Base-by-base conservation (phyloP, 495 filamentous ascomycete genomes). In the Tuber microsphaerosporum region DNA sequence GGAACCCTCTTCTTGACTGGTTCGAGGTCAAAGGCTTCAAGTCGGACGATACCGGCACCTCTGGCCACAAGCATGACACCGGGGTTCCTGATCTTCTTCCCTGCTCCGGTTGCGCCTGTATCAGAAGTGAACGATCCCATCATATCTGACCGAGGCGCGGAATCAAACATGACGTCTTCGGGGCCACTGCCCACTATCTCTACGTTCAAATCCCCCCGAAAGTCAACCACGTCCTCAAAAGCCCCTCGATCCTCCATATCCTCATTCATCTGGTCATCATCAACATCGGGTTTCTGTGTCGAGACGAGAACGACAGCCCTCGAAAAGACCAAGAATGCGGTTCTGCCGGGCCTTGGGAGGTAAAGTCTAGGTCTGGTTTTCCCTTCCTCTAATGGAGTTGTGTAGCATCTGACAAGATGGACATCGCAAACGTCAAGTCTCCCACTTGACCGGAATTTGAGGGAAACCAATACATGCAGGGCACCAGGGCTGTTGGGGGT, bases 201-300 rank as follows among this genome's bases (percentile, higher is more conserved):
- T 9, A 90, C 75, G 6, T 84, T 84, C 43, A 86, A 86, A 65
- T 92, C 91, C 72, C 90, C 86, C n/a, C 90, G 89, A 70, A 98
- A 89, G 77, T 93, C 90, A 41, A 98, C 87, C 3, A 91, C 89
- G 82, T 98, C 96, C 82, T 98, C 93, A 76, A 93, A 97, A 12
- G 87, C 65, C n/a, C 70, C 76, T 42, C 75, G 73, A 26, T 44
- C 43, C 61, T 74, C 69, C 41, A 41, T n/a, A 34, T 74, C 68
- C 42, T 76, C 75, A 22, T 77, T 81, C 76, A 81, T 81, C 48
- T 75, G 69, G 41, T 75, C 26, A 16, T 76, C 74, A 37, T 79
- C 74, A 46, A 61, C 73, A 46, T 79, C 71, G 9, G 61, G 43
- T 34, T 71, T 78, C 8, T 76, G 42, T 69, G 94, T 87, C 6